Conservation (phyloP, 1,139 yeast species). For the Taiozyma onychis region DNA sequence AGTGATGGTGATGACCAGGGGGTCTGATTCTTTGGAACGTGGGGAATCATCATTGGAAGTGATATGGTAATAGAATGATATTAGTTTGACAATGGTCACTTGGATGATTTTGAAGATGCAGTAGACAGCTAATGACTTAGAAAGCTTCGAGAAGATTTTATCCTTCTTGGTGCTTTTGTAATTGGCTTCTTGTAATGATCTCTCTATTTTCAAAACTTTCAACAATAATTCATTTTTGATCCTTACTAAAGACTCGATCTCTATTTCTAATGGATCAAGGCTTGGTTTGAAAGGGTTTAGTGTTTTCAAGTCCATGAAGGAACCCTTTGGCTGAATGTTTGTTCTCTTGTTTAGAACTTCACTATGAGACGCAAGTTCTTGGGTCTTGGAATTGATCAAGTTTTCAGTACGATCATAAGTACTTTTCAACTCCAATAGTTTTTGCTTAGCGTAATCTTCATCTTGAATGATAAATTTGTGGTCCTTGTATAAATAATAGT, state of each 20-base stretch:
- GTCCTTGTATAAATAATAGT: slow-evolving; percentile 30
- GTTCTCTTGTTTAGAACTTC: slow-evolving; percentile 13
- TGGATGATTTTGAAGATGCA: slow-evolving; percentile 22
- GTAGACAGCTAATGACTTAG: slow-evolving; percentile 14
- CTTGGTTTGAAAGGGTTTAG: slow-evolving; percentile 3
- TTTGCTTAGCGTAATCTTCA: slow-evolving; percentile 8
- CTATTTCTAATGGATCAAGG: slow-evolving; percentile 10
- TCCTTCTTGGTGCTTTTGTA: neutral
- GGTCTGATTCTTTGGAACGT: slow-evolving; percentile 18
- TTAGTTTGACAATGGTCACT: slow-evolving; percentile 8
- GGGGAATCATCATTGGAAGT: slow-evolving; percentile 2
- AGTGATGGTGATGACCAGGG: slow-evolving; percentile 20
- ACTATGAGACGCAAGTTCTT: slow-evolving; percentile 6
- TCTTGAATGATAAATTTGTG: slow-evolving; percentile 2
- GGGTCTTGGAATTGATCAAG: slow-evolving; percentile 22
- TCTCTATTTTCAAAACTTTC: slow-evolving; percentile 14
- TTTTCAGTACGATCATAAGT: slow-evolving; percentile 31
- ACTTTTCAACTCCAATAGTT: slow-evolving; percentile 24
- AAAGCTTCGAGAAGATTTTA: slow-evolving; percentile 1
- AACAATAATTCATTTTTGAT: slow-evolving; percentile 20
- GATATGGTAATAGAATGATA: slow-evolving; percentile 1
- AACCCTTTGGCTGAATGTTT: slow-evolving; percentile 14
- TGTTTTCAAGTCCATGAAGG: slow-evolving; percentile 17
- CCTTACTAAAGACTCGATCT: slow-evolving; percentile 16
- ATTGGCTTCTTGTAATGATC: slow-evolving; percentile 1